These are phyloP conservation scores for Acidiella bohemica DNA, from an alignment of 495 filamentous ascomycete genomes.

Conservation along the genomic window DNA sequence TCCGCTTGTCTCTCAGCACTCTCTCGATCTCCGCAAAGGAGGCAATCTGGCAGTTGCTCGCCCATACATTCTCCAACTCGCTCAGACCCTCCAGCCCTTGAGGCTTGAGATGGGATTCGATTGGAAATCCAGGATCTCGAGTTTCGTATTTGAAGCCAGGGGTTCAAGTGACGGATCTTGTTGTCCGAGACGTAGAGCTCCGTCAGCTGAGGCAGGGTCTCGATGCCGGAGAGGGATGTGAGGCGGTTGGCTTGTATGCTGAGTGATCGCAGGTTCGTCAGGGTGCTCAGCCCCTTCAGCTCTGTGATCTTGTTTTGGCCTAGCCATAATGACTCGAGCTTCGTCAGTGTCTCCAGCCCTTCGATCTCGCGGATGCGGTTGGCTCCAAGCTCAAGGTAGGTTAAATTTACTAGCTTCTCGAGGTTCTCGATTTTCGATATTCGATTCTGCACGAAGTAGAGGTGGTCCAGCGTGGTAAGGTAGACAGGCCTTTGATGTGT, in stretches of 20 bases:
- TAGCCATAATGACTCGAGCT: conserved; percentile 81
- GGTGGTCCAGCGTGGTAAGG: conserved; percentile 65
- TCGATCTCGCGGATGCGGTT: conserved; percentile 86
- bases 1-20: conserved; percentile 61
- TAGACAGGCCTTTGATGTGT: conserved; percentile 81
- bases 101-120: conserved; percentile 75
- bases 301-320: conserved; percentile 96
- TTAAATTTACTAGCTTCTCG: conserved; percentile 56
- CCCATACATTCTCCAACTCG: conserved; percentile 84
- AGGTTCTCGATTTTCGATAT: conserved; percentile 77
- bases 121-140: conserved; percentile 77
- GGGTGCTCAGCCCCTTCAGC: conserved; percentile 56
- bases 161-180: conserved; percentile 61
- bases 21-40: conserved; percentile 75
- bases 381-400: conserved; percentile 78
- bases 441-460: conserved; percentile 94
- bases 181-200: conserved; percentile 99
- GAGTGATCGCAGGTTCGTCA: conserved; percentile 73
- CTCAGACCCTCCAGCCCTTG: conserved; percentile 52
- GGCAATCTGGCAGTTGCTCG: conserved; percentile 68
- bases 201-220: conserved; percentile 62
- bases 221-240: conserved; percentile 61
- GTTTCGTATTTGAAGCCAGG: conserved; percentile 53
- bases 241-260: conserved; percentile 97
- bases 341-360: conserved; percentile 62